These are phyloP conservation scores for Hypoxylon sp. DNA, from an alignment of 2,329 filamentous ascomycete genomes.

Conservation along the genomic window DNA sequence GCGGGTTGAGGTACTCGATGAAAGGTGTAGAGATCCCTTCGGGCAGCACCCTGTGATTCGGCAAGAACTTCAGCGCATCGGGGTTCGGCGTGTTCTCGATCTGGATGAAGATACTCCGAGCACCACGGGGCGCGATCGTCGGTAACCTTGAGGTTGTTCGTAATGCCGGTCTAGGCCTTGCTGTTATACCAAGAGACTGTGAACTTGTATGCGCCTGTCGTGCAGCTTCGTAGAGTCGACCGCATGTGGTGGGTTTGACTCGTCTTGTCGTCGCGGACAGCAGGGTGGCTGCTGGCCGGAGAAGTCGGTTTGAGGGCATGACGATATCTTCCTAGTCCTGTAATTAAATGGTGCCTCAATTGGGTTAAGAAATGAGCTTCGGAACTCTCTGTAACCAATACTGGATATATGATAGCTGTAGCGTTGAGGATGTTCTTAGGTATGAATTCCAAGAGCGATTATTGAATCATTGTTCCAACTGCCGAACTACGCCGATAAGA, in stretches of 20 bases:
- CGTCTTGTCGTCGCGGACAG: slow-evolving; percentile 47
- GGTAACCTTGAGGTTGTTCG: slow-evolving; percentile 28
- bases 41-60: slow-evolving; percentile 89
- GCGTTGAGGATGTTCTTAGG: slow-evolving; percentile 11
- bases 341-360: neutral
- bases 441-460: slow-evolving; percentile 27
- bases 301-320: slow-evolving; percentile 50
- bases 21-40: slow-evolving; percentile 80
- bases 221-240: slow-evolving; percentile 50
- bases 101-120: slow-evolving; percentile 95
- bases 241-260: slow-evolving; percentile 35
- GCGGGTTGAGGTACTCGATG: slow-evolving; percentile 91
- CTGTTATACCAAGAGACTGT: slow-evolving; percentile 47
- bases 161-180: slow-evolving; percentile 40
- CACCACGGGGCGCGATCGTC: slow-evolving; percentile 54
- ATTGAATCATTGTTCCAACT: slow-evolving; percentile 12
- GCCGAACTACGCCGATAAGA: slow-evolving; percentile 42
- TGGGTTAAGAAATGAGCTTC: neutral
- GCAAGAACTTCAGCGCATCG: slow-evolving; percentile 97
- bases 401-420: neutral
- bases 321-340: neutral
- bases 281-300: slow-evolving; percentile 50
- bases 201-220: slow-evolving; percentile 53
- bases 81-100: slow-evolving; percentile 94
- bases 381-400: neutral